Base-by-base conservation (phyloP, 805 yeast species). In the Saturnispora hagleri region DNA sequence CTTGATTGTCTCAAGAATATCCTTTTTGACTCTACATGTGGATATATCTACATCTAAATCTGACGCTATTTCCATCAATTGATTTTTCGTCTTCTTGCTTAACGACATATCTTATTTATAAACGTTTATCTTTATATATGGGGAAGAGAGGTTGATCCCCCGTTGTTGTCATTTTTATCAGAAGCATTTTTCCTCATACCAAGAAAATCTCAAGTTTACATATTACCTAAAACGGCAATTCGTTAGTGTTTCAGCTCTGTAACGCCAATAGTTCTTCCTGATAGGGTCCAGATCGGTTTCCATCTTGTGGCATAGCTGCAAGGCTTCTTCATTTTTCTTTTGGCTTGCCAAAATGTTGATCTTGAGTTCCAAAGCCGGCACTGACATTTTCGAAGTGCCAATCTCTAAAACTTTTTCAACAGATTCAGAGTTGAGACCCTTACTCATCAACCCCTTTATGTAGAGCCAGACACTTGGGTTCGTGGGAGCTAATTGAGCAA, bases 381-480 rank as follows among this genome's bases (percentile, higher is more conserved):
- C 69, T 2, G 89, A 81, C 47, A 65, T 61, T 31, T 62, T 58
- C 12, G 48, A 31, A n/a, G n/a, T 34, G 55, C 45, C 26, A 17
- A 38, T 17, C 4, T 17, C 10, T 17, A 38, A 5, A 38, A 38
- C 5, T 1, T 7, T 10, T 17, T 38, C 22, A 38, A 18, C 42
- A 9, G 42, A 18, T 24, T 17, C 10, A 20, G n/a, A 3, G 9
- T 18, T 24, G 13, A 24, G n/a, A 10, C n/a, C 34, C 40, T 38
- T 9, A 13, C 12, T 27, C 17, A 43, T 26, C 43, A 27, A 7
- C 44, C 50, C 40, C 66, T 62, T 17, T 89, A 65, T 38, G 62
- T 91, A 93, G 60, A 84, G 84, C 99, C 98, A 91, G 0, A 86
- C 70, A 6, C 95, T 81, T 44, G 85, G 81, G 63, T 93, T 91